These are phyloP conservation scores for Venturiaceae sp. DNA, from an alignment of 2,329 filamentous ascomycete genomes.

Conservation along the genomic window DNA sequence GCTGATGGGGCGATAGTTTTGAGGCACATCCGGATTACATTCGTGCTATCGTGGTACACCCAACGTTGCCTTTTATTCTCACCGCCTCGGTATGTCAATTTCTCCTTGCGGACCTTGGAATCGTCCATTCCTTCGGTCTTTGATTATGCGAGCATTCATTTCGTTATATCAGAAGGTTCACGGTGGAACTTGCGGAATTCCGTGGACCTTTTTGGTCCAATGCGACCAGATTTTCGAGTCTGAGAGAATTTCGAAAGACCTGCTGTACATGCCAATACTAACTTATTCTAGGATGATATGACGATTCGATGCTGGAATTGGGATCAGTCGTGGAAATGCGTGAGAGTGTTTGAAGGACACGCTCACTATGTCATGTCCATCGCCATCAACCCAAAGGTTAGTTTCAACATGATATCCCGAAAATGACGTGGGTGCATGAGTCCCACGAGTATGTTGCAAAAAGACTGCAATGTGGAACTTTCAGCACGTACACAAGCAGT, in stretches of 20 bases:
- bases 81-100: slow-evolving; percentile 50
- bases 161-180: background rate
- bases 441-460: background rate
- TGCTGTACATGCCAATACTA: too few species aligned
- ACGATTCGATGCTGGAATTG: slow-evolving; percentile 37
- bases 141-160: background rate
- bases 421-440: slow-evolving; percentile 40
- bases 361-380: slow-evolving; percentile 72
- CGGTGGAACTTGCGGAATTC: background rate
- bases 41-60: slow-evolving; percentile 90
- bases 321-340: slow-evolving; percentile 85
- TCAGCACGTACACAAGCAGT: too few species aligned
- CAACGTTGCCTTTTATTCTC: slow-evolving; percentile 87
- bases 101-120: background rate
- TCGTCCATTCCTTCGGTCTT: background rate
- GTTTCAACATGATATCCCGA: too few species aligned
- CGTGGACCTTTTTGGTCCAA: background rate
- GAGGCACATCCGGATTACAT: slow-evolving; percentile 92
- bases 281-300: slow-evolving; percentile 31
- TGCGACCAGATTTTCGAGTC: too few species aligned
- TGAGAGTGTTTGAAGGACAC: slow-evolving; percentile 93
- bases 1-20: too few species aligned
- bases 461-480: too few species aligned
- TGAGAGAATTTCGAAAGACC: too few species aligned
- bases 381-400: slow-evolving; percentile 95